These are phyloP conservation scores for Amylostereum areolatum DNA, from an alignment of 1,284 basidiomycete genomes.

Conservation along the genomic window DNA sequence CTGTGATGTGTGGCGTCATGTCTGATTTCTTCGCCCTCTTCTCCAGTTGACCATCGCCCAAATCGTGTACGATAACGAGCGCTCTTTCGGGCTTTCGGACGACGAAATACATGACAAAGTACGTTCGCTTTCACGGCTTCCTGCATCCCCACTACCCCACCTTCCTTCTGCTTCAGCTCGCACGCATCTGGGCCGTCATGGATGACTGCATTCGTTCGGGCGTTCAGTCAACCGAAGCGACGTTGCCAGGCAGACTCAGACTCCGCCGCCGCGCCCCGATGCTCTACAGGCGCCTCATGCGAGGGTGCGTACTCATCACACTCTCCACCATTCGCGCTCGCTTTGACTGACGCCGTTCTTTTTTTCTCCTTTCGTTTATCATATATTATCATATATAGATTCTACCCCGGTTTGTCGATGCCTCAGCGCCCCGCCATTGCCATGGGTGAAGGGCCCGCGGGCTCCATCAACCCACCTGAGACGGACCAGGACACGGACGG, in stretches of 20 bases:
- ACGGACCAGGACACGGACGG: constrained; percentile 3
- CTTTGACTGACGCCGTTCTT: constrained; percentile 1
- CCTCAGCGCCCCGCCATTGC: constrained; percentile 40
- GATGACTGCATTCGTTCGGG: constrained; percentile 89
- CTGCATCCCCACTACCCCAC: neutral
- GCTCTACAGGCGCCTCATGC: constrained; percentile 84
- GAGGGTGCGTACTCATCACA: constrained; percentile 47
- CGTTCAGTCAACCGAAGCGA: constrained; percentile 72
- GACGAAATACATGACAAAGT: constrained; percentile 76
- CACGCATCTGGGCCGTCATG: constrained; percentile 89
- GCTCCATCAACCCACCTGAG: constrained; percentile 36
- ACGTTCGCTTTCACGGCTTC: constrained; percentile 12
- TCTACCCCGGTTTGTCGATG: constrained; percentile 60
- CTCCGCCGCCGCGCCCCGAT: constrained; percentile 79
- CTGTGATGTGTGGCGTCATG: too few relatives aligned
- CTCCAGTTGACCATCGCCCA: constrained; percentile 85
- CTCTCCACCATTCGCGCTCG: neutral
- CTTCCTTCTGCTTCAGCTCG: constrained; percentile 36
- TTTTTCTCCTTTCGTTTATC: too few relatives aligned
- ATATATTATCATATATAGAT: constrained; percentile 28
- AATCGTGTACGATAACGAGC: constrained; percentile 94
- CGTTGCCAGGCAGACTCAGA: constrained; percentile 81
- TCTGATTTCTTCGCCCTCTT: constrained; percentile 7
- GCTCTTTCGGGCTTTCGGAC: constrained; percentile 69
- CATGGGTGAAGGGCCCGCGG: constrained; percentile 23